Evolutionary conservation across 2,329 filamentous ascomycete species (phyloP).

Genomic region (Teratosphaeria nubilosa): DNA sequence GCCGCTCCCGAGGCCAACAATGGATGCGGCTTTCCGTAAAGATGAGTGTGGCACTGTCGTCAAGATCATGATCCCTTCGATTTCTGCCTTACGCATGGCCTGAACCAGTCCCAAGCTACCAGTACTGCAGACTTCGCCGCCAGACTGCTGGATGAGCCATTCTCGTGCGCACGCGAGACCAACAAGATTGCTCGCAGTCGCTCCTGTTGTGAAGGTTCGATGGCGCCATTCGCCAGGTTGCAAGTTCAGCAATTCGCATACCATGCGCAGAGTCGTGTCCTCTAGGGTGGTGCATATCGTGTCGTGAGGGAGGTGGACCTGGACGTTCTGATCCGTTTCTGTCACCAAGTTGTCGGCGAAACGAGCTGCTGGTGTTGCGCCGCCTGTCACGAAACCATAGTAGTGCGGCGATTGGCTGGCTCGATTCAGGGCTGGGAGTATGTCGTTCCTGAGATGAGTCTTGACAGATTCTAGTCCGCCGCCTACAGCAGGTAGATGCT

Average conservation of each 20-base stretch:
- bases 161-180: slow-evolving; percentile 65
- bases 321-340: slow-evolving; percentile 71
- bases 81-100: slow-evolving; percentile 53
- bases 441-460: slow-evolving; percentile 36
- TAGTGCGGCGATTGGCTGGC: slow-evolving; percentile 58
- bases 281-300: slow-evolving; percentile 69
- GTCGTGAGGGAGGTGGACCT: slow-evolving; percentile 69
- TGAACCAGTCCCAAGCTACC: slow-evolving; percentile 39
- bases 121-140: neutral
- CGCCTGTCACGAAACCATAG: slow-evolving; percentile 83
- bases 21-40: slow-evolving; percentile 68
- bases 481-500: slow-evolving; percentile 29
- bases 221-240: slow-evolving; percentile 53
- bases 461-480: slow-evolving; percentile 34
- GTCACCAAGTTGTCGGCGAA: slow-evolving; percentile 79
- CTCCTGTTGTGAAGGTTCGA: slow-evolving; percentile 68
- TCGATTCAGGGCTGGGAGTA: slow-evolving; percentile 50
- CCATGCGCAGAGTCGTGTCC: slow-evolving; percentile 57
- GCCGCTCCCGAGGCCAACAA: slow-evolving; percentile 67
- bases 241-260: slow-evolving; percentile 57
- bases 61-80: slow-evolving; percentile 63
- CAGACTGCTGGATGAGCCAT: slow-evolving; percentile 39
- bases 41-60: slow-evolving; percentile 79
- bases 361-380: slow-evolving; percentile 65
- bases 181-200: slow-evolving; percentile 55